Evolutionary conservation across 371 early-diverging fungal species (phyloP).

Genomic region (Rhizopus stolonifer): DNA sequence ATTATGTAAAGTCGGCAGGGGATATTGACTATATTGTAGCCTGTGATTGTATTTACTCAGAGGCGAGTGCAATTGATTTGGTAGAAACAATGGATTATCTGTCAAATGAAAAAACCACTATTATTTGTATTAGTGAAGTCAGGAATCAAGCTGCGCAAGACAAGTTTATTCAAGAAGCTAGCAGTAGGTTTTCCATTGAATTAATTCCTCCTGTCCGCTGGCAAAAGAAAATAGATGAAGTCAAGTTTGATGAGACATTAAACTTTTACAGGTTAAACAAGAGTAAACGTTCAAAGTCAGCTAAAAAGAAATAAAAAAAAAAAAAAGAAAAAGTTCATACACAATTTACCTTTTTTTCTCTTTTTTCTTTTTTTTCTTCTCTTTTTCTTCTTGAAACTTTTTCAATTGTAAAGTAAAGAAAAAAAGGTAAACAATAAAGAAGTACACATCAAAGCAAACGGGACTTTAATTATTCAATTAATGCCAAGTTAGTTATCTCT

Average conservation of each 20-base stretch:
- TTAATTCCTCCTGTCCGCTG: slow-evolving; percentile 41
- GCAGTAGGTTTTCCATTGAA: slow-evolving; percentile 36
- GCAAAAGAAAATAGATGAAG: slow-evolving; percentile 39
- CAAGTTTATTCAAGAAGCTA: slow-evolving; percentile 43
- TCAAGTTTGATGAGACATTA: slow-evolving; percentile 47
- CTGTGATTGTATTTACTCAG: slow-evolving; percentile 58
- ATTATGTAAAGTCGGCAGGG: slow-evolving; percentile 26
- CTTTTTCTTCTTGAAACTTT: not conserved
- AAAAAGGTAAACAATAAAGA: not conserved
- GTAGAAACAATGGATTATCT: slow-evolving; percentile 48
- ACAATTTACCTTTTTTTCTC: not conserved
- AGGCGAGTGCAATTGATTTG: slow-evolving; percentile 50
- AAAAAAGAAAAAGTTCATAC: no score
- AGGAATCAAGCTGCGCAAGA: slow-evolving; percentile 56
- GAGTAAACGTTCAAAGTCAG: slow-evolving; percentile 18
- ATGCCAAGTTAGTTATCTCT: not conserved
- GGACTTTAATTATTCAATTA: slow-evolving; percentile 3
- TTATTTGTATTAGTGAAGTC: slow-evolving; percentile 54
- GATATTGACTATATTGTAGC: slow-evolving; percentile 53
- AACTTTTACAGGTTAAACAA: slow-evolving; percentile 44
- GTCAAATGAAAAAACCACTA: slow-evolving; percentile 31
- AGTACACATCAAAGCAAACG: not conserved
- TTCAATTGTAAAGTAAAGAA: not conserved
- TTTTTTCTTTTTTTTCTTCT: slow-evolving; percentile 10
- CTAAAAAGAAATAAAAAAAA: slow-evolving; percentile 5